These are phyloP conservation scores for Tricholomella constricta DNA, from an alignment of 768 basidiomycete species.

Conservation along the genomic window DNA sequence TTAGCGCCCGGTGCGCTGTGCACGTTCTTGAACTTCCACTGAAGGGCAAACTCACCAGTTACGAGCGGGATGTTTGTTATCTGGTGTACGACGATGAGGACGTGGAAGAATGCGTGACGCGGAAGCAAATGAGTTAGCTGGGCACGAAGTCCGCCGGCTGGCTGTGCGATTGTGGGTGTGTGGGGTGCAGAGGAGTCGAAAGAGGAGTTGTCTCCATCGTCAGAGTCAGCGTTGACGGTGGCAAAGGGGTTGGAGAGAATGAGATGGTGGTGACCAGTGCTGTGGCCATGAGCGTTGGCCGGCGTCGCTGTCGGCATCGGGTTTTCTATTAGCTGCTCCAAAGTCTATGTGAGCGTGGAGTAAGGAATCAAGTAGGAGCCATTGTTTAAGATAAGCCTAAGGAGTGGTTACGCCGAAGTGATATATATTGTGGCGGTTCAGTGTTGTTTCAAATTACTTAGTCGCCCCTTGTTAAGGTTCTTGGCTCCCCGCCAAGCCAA, in stretches of 20 bases:
- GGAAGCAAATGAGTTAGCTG: conserved; percentile 65
- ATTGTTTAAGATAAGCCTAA: too few species aligned
- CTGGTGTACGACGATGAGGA: conserved; percentile 62
- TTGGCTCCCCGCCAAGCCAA: too few species aligned
- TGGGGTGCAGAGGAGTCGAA: conserved; percentile 6
- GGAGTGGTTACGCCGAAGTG: not conserved
- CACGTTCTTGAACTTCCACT: conserved; percentile 72
- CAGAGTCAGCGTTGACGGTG: conserved; percentile 5
- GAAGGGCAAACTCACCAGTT: conserved; percentile 65
- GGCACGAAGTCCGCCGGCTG: conserved; percentile 44
- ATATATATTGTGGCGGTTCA: too few species aligned
- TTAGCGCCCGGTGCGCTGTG: conserved; percentile 35
- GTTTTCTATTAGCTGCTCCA: too few species aligned
- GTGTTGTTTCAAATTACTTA: not conserved
- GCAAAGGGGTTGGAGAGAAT: conserved; percentile 19
- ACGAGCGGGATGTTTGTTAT: conserved; percentile 73
- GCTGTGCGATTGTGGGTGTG: conserved; percentile 10
- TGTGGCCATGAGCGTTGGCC: too few species aligned
- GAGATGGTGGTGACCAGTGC: conserved; percentile 11
- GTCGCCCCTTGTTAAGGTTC: not conserved
- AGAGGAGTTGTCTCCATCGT: conserved; percentile 13
- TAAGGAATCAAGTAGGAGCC: too few species aligned
- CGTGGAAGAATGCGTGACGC: conserved; percentile 66
- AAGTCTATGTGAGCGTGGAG: too few species aligned
- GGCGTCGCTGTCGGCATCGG: too few species aligned